Evolutionary conservation across 2,329 filamentous ascomycete species (phyloP), one percentile per base, ranked within the genome.

Genomic region (Trichoderma sp.): DNA sequence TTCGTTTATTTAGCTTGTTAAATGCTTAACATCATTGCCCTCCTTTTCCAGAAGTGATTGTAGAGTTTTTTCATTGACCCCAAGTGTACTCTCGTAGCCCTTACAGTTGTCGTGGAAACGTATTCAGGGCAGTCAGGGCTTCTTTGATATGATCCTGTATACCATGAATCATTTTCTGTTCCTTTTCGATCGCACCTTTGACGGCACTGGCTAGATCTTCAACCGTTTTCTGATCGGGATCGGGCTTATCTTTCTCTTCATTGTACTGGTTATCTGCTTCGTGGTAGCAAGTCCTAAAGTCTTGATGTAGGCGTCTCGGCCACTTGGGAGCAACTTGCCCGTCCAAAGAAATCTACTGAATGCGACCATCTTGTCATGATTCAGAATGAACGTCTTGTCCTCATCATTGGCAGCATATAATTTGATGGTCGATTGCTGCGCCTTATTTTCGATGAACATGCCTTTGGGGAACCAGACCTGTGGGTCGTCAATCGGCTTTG

Each of bases 281-380:
- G 58, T 39, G 32, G n/a, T 32, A 15, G 7, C 9, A 15, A 61
- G n/a, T 21, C 32, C 58, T 21, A 61, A 24, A 21, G 30, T 11
- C 6, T 34, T 30, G 11, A 24, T 3, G 18, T 61, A 36, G 11
- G 11, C 6, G 14, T 14, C 21, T 12, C 32, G 58, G 14, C 24
- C 9, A 8, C 39, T 65, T 32, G 62, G 62, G 26, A 65, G 62
- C 24, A 65, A 21, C 15, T 65, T 65, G 9, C 62, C 62, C 39
- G 62, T 65, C 62, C 62, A 65, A 47, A 65, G 62, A 12, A 65
- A 65, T 21, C 62, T 53, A 32, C 62, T 51, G 24, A 65, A 30
- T 15, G 62, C 62, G 8, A 51, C 24, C 62, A 65, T 65, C 26
- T 65, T 47, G 62, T 51, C 24, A 14, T 18, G 39, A 8, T 47